Evolutionary conservation across 2,329 filamentous ascomycete genomes (phyloP).

Genomic region (Talaromyces sp.): DNA sequence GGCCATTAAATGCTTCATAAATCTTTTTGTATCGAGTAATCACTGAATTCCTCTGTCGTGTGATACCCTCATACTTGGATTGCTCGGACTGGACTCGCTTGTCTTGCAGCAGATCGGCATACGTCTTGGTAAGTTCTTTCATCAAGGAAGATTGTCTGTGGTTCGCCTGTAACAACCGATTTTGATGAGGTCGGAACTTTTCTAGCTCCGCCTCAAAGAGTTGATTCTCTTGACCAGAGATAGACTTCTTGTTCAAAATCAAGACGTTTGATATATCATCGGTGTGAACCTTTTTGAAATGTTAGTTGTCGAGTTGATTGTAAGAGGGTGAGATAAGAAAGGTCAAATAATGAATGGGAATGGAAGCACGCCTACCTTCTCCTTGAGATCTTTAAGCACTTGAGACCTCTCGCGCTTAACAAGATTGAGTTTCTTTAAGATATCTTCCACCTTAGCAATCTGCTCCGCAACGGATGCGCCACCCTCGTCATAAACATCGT

Average conservation of each 20-base stretch:
- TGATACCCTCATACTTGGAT: slow-evolving; percentile 89
- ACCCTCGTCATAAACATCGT: slow-evolving; percentile 85
- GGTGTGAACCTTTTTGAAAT: slow-evolving; percentile 70
- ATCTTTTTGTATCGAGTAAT: slow-evolving; percentile 87
- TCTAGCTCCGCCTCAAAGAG: slow-evolving; percentile 96
- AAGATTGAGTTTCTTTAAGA: slow-evolving; percentile 86
- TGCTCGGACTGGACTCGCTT: slow-evolving; percentile 92
- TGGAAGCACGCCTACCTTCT: slow-evolving; percentile 87
- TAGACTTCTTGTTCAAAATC: slow-evolving; percentile 96
- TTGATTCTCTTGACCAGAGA: slow-evolving; percentile 86
- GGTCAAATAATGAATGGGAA: neutral
- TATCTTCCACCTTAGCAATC: slow-evolving; percentile 83
- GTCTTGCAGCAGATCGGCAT: slow-evolving; percentile 87
- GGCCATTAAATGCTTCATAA: slow-evolving; percentile 88
- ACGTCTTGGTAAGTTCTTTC: slow-evolving; percentile 88
- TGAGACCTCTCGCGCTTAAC: slow-evolving; percentile 91
- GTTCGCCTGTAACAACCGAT: slow-evolving; percentile 84
- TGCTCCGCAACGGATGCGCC: slow-evolving; percentile 83
- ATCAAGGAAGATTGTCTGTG: slow-evolving; percentile 93
- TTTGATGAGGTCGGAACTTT: slow-evolving; percentile 93
- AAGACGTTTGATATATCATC: slow-evolving; percentile 98
- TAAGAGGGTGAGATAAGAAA: no score
- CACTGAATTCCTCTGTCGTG: slow-evolving; percentile 77
- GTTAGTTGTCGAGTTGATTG: no score
- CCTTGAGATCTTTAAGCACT: slow-evolving; percentile 93